Conservation (phyloP, 441 rosid genomes). For the Corymbia calophylla region DNA sequence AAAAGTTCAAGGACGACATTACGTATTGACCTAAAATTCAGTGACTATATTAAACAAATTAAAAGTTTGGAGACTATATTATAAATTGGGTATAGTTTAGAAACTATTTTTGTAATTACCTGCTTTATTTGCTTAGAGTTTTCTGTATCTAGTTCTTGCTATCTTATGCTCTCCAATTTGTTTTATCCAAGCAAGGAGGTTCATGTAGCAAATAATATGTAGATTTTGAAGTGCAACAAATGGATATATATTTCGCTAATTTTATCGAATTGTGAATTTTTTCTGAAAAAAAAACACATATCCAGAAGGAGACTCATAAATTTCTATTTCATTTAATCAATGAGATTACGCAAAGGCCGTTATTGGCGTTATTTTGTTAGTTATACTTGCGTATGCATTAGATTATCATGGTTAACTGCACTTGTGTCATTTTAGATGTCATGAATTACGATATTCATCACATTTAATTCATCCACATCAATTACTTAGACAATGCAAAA, state of each 20-base stretch:
- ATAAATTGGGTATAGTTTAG: no score
- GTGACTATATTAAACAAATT: fast-evolving
- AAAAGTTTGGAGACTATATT: no score
- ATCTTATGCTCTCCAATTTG: background rate
- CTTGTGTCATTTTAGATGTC: background rate
- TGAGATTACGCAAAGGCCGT: background rate
- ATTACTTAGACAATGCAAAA: background rate
- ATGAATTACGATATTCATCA: background rate
- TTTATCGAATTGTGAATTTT: no score
- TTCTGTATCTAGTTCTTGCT: no score
- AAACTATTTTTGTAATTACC: no score
- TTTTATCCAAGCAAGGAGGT: background rate
- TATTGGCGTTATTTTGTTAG: background rate
- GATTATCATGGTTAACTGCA: background rate
- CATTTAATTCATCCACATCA: background rate
- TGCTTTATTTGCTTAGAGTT: background rate
- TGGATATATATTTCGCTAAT: background rate
- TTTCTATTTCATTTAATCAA: background rate
- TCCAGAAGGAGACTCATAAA: background rate
- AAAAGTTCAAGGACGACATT: no score
- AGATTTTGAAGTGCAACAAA: background rate
- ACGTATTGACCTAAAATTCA: no score
- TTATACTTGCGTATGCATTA: background rate
- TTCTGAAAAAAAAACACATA: background rate
- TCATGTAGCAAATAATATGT: background rate